Evolutionary conservation across 306 rosid species (phyloP).

Genomic region (Quercus mongolica): DNA sequence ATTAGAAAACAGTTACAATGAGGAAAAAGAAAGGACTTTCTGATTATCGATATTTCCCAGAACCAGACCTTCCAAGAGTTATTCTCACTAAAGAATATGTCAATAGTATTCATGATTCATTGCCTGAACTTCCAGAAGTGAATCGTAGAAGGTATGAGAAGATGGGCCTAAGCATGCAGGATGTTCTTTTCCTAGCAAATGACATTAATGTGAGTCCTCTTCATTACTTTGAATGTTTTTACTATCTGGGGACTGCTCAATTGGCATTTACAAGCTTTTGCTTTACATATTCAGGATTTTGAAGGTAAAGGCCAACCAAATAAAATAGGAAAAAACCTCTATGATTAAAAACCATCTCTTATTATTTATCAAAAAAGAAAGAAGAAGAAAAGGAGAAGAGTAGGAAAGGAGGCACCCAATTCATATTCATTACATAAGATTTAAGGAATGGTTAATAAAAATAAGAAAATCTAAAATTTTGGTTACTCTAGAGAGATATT

Average conservation of each 20-base stretch:
- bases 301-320: neutral
- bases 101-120: slow-evolving; percentile 47
- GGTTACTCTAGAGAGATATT: neutral
- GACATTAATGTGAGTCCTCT: slow-evolving; percentile 67
- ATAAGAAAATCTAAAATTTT: neutral
- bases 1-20: slow-evolving; percentile 86
- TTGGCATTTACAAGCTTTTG: slow-evolving; percentile 1
- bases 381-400: neutral
- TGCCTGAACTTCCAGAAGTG: slow-evolving; percentile 94
- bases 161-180: slow-evolving; percentile 94
- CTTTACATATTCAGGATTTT: neutral
- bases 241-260: neutral
- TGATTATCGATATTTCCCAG: slow-evolving; percentile 96
- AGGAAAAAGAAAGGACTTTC: slow-evolving; percentile 98
- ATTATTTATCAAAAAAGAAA: neutral
- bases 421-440: neutral
- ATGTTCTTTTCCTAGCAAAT: slow-evolving; percentile 82
- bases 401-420: neutral
- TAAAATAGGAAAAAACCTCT: neutral
- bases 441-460: neutral
- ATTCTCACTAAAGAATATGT: slow-evolving; percentile 67
- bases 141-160: slow-evolving; percentile 82
- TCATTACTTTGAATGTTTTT: neutral
- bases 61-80: slow-evolving; percentile 91
- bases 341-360: too few relatives aligned